Conservation (phyloP, 192 early-diverging fungal species). For the Backusella parvicylindrica region DNA sequence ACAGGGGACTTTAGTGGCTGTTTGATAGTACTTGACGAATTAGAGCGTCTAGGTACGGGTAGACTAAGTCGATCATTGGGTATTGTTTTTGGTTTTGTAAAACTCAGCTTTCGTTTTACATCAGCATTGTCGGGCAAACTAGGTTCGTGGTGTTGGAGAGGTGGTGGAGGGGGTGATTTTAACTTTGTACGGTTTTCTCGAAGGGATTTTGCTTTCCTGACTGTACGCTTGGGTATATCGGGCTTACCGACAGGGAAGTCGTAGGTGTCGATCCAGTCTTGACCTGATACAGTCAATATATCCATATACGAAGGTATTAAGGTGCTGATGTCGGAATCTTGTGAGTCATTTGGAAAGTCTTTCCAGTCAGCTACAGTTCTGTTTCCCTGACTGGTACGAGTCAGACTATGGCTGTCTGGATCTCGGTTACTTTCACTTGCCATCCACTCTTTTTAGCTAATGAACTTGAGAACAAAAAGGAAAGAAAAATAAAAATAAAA, state of each 20-base stretch:
- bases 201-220: background rate
- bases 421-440: background rate
- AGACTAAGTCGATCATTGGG: background rate
- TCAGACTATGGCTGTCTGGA: background rate
- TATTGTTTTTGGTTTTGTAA: background rate
- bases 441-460: background rate
- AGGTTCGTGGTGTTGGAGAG: background rate
- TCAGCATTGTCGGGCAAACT: background rate
- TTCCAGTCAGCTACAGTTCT: background rate
- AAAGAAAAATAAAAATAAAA: background rate
- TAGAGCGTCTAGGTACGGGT: background rate
- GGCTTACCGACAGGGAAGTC: background rate
- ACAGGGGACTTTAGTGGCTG: background rate
- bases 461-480: background rate
- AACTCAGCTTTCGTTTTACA: background rate
- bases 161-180: background rate
- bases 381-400: background rate
- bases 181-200: background rate
- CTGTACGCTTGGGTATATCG: background rate
- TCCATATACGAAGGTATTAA: background rate
- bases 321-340: background rate
- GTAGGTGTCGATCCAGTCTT: constrained; percentile 10
- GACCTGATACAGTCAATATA: background rate
- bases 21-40: background rate
- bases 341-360: background rate